phyloP scores from a whole-genome alignment of 805 yeast species.

The Saccharomycopsis selenospora region DNA sequence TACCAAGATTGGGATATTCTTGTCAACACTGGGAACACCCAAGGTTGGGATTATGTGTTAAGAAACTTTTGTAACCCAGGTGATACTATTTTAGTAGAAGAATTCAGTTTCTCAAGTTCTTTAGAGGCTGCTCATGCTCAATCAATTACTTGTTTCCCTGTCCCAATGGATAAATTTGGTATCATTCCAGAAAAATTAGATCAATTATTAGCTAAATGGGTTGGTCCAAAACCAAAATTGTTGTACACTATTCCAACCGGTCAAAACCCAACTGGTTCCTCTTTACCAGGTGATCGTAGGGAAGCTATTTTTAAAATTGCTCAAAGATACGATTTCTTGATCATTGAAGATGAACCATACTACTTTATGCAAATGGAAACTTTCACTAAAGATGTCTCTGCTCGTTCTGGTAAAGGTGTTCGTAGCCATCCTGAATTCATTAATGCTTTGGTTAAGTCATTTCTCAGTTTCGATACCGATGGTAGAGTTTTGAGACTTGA shows the following conservation, averaged over 20 bases:
- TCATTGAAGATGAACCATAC: constrained; percentile 96
- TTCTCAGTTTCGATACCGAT: constrained; percentile 67
- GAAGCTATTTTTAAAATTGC: constrained; percentile 67
- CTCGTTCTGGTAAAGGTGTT: constrained; percentile 29
- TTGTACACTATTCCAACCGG: constrained; percentile 93
- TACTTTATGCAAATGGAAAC: constrained; percentile 90
- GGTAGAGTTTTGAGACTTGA: constrained; percentile 89
- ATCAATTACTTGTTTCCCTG: constrained; percentile 62
- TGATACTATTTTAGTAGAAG: constrained; percentile 79
- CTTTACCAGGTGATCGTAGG: constrained; percentile 72
- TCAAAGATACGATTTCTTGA: constrained; percentile 75
- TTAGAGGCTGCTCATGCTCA: constrained; percentile 72
- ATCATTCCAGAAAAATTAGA: constrained; percentile 67
- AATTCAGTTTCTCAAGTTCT: constrained; percentile 76
- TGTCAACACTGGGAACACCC: constrained; percentile 80
- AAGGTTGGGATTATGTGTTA: constrained; percentile 76
- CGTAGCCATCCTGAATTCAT: constrained; percentile 57
- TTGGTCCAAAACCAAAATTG: constrained; percentile 65
- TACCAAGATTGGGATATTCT: constrained; percentile 69
- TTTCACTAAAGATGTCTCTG: constrained; percentile 44
- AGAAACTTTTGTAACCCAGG: constrained; percentile 73
- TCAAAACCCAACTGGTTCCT: constrained; percentile 96
- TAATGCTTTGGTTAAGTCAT: constrained; percentile 63
- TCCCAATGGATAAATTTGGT: constrained; percentile 74
- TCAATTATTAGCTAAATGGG: constrained; percentile 60